Conservation (phyloP, 1,284 basidiomycete species). For the Austroboletus novae-zelandiae region DNA sequence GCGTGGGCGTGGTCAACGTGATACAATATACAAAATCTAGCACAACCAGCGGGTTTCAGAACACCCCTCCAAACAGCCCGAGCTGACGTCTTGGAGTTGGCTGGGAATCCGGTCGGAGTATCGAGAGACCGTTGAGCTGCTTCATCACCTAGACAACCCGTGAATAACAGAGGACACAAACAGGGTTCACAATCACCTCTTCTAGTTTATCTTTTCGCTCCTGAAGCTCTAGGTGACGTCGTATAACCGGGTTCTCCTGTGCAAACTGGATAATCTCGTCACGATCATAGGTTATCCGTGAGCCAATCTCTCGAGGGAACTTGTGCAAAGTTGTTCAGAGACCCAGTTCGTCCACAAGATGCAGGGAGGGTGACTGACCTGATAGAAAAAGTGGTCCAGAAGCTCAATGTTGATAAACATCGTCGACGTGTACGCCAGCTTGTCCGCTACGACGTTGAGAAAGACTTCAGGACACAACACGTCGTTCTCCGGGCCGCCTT, state of each 20-base stretch:
- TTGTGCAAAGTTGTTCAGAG: conserved; percentile 31
- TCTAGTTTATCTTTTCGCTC: conserved; percentile 98
- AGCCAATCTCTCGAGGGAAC: conserved; percentile 98
- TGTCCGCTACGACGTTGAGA: conserved; percentile 94
- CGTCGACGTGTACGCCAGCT: conserved; percentile 92
- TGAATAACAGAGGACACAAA: neutral
- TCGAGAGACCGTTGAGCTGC: conserved; percentile 82
- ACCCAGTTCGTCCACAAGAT: neutral
- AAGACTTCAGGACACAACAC: conserved; percentile 96
- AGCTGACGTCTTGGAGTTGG: conserved; percentile 65
- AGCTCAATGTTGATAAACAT: conserved; percentile 99
- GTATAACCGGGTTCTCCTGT: conserved; percentile 87
- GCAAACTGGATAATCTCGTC: conserved; percentile 88
- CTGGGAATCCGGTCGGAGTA: conserved; percentile 74
- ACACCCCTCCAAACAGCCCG: conserved; percentile 72
- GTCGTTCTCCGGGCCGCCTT: conserved; percentile 81
- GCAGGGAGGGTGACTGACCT: conserved; percentile 46
- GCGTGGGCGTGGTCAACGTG: conserved; percentile 3
- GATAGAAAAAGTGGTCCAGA: conserved; percentile 97
- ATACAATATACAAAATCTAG: neutral
- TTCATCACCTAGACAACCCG: conserved; percentile 72
- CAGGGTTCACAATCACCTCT: conserved; percentile 53
- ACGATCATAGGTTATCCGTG: conserved; percentile 88
- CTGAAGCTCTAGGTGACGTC: conserved; percentile 91
- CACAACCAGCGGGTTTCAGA: conserved; percentile 28